These are phyloP conservation scores for Ottelia alismoides DNA, from an alignment of 106 monocot species.

Conservation along the genomic window DNA sequence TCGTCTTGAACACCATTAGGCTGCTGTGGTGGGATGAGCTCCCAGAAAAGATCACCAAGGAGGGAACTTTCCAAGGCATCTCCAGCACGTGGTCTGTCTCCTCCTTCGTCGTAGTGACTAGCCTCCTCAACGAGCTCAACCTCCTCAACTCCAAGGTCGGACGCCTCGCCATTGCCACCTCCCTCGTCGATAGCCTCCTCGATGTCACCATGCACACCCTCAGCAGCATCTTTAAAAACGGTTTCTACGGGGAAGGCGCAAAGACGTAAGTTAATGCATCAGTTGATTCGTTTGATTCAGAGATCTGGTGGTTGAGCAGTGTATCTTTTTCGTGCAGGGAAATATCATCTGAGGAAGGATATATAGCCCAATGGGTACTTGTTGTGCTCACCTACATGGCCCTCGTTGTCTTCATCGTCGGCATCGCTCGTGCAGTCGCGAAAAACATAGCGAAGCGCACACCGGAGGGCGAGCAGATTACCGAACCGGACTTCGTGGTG, in stretches of 20 bases:
- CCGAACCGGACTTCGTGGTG: slow-evolving; percentile 2
- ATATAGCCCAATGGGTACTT: slow-evolving; percentile 10
- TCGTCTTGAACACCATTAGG: background rate
- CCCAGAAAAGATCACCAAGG: background rate
- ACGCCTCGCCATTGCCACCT: slow-evolving; percentile 34
- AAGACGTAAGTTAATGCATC: too few species aligned
- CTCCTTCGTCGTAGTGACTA: slow-evolving; percentile 7
- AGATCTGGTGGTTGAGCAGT: too few species aligned
- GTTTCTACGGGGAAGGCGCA: too few species aligned
- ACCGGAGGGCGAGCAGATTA: slow-evolving; percentile 13
- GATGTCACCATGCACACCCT: slow-evolving; percentile 18
- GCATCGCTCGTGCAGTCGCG: slow-evolving; percentile 7
- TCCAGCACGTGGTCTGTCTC: slow-evolving; percentile 4
- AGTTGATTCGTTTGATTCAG: too few species aligned
- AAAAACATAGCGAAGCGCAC: slow-evolving; percentile 12
- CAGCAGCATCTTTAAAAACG: slow-evolving; percentile 18
- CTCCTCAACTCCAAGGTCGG: slow-evolving; percentile 53
- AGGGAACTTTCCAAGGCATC: background rate
- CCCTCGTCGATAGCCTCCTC: slow-evolving; percentile 5
- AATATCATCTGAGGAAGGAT: slow-evolving; percentile 13
- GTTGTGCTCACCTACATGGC: slow-evolving; percentile 1
- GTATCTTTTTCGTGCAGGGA: too few species aligned
- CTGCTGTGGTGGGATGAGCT: background rate
- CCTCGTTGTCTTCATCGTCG: background rate
- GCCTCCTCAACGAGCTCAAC: slow-evolving; percentile 17